These are phyloP conservation scores for Pythium phragmiticola DNA, from an alignment of 352 stramenopile genomes.

Conservation along the genomic window DNA sequence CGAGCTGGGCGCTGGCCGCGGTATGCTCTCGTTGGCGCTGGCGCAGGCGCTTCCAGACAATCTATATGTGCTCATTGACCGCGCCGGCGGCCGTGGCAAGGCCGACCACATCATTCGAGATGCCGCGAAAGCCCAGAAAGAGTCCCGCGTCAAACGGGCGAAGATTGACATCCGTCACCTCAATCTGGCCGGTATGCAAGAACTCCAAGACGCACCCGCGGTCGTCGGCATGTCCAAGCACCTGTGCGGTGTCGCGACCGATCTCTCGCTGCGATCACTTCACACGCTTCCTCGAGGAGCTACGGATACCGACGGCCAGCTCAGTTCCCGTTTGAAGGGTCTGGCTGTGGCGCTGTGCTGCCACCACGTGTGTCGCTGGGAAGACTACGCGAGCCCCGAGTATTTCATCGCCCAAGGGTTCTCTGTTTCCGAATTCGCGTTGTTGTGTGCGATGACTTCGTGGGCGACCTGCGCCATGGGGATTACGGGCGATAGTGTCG, in stretches of 20 bases:
- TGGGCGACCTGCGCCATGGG: conserved; percentile 81
- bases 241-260: conserved; percentile 78
- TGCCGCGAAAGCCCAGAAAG: conserved; percentile 11
- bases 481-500: conserved; percentile 57
- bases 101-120: conserved; percentile 67
- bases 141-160: conserved; percentile 48
- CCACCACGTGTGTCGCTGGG: conserved; percentile 73
- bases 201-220: conserved; percentile 36
- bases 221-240: conserved; percentile 88
- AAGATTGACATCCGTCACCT: conserved; percentile 88
- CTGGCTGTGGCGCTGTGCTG: conserved; percentile 78
- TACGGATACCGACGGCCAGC: not conserved
- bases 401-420: conserved; percentile 66
- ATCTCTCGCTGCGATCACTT: conserved; percentile 73
- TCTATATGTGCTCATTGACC: conserved; percentile 77
- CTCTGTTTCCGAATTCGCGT: conserved; percentile 48
- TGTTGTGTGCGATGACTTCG: conserved; percentile 70
- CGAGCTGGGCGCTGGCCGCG: conserved; percentile 72
- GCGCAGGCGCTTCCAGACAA: conserved; percentile 61
- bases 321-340: conserved; percentile 42
- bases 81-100: conserved; percentile 67
- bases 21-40: conserved; percentile 79
- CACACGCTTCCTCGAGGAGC: conserved; percentile 41
- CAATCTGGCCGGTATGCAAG: conserved; percentile 65
- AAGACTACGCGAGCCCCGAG: conserved; percentile 67